Evolutionary conservation across 331 rosid species (phyloP), one percentile per base, ranked within the genome.

Genomic region (Phaseolus coccineus): DNA sequence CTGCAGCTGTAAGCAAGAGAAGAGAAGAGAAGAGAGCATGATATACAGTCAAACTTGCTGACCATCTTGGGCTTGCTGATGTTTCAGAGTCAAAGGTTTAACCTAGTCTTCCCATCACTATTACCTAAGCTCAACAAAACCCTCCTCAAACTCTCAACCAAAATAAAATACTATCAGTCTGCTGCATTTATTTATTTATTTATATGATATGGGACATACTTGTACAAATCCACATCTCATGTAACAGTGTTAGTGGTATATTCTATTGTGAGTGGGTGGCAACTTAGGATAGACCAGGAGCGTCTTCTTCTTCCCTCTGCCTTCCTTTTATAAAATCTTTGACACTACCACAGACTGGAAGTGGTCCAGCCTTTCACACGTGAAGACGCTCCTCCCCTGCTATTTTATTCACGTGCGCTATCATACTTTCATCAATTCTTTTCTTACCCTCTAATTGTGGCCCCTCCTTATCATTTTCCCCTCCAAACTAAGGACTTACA

Each of bases 331-430:
- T 75, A 71, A 77, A 68, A 68, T 42, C 69, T 79, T 64, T 63
- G 33, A 71, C 69, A 71, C 55, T 77, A 31, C 61, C 77, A 82
- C 84, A 84, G 80, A 74, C 82, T 84, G 83, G 78, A 78, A 47
- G 86, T 89, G 96, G 97, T 85, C 94, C 97, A 89, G 91, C 90
- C 94, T 91, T 89, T 88, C 88, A 84, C 98, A 93, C 93, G 98
- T 93, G 98, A 93, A 91, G 85, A 91, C 98, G 98, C 98, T 93
- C 97, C 98, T 77, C 91, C 80, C 48, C 82, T 81, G 84, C 90
- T 85, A 87, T 88, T 88, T 87, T 88, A 81, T 81, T 93, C 97
- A 93, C 97, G 93, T 87, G 96, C 81, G 87, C 77, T 88, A 82
- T 89, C 94, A 88, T 79, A 66, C 85, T 59, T 84, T 31, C 80